Base-by-base conservation (phyloP, 805 yeast genomes). In the Kluyveromyces siamensis region DNA sequence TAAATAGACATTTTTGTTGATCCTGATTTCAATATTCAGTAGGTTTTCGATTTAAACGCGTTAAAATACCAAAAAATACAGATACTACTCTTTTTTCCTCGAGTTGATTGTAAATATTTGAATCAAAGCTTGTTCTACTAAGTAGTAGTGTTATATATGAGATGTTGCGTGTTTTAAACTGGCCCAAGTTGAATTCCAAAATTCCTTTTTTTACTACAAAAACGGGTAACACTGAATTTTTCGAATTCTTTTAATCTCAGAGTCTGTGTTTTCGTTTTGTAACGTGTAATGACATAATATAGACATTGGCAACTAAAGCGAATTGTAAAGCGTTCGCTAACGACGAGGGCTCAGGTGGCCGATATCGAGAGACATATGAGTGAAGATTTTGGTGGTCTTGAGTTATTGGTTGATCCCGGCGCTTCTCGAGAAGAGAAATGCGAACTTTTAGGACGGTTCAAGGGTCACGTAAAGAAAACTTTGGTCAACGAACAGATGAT, bases 391-490 rank as follows among this genome's bases (percentile, higher is more conserved):
- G 27, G 25, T 10, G 45, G 45, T 16, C 25, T 43, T n/a, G 27
- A 33, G 11, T 21, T n/a, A 10, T 19, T 43, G 39, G 11, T 19
- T 9, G 45, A 33, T 11, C 46, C 10, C 2, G 18, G 38, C 16
- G 16, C 37, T 6, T 33, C 50, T 2, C 41, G 27, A 18, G 54
- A 54, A 9, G 53, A 52, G 21, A 60, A 58, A 50, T 33, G 58
- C 8, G 41, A 45, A 10, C 27, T 59, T 14, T 48, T 66, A 19
- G 56, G 56, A 2, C 50, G 52, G 41, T 63, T 67, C 44, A 66
- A 65, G 54, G 68, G 67, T 19, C 69, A 65, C 49, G 65, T 67
- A 1, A 67, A 67, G 52, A 63, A 63, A 44, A 69, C 65, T 39
- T 54, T 60, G 27, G 63, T 66, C 0, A 50, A 65, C 41, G 52